Conservation (phyloP, 805 yeast genomes). For the Ogataea pini region DNA sequence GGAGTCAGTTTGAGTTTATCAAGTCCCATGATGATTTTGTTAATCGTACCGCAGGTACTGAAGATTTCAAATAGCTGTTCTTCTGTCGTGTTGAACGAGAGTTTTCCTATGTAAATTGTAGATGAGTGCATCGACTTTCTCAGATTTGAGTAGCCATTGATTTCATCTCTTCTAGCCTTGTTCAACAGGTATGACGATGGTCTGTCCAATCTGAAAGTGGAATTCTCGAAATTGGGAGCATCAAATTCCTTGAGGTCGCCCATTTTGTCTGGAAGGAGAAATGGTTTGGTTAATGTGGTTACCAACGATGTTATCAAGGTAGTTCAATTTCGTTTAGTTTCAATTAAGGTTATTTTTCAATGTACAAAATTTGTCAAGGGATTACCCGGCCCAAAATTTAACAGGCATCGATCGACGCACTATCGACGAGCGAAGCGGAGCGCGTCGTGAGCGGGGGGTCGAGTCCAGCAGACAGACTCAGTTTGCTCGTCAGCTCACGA, state of each 20-base stretch:
- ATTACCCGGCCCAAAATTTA: constrained; percentile 3
- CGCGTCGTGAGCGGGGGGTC: too few relatives aligned
- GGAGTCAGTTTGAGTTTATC: constrained; percentile 91
- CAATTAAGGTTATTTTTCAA: not conserved
- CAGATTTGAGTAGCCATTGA: constrained; percentile 59
- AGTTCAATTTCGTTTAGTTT: too few relatives aligned
- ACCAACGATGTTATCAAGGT: not conserved
- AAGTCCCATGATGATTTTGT: constrained; percentile 88
- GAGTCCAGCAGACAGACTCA: too few relatives aligned
- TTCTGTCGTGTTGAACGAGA: constrained; percentile 89
- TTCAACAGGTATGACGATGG: constrained; percentile 70
- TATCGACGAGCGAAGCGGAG: too few relatives aligned
- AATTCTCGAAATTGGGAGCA: constrained; percentile 55
- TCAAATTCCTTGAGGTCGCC: constrained; percentile 46
- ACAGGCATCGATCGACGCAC: not conserved
- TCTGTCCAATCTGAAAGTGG: constrained; percentile 66
- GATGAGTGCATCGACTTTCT: constrained; percentile 63
- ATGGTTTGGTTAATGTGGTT: not conserved
- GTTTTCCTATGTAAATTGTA: constrained; percentile 89
- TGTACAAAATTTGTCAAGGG: not conserved
- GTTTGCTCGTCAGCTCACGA: too few relatives aligned
- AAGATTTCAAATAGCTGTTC: constrained; percentile 91
- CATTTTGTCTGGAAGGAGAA: constrained; percentile 10
- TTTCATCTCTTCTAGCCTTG: constrained; percentile 57
- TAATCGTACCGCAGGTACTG: constrained; percentile 75